Percentiles rank a stretch among this genome's conserved stretches.
Evolutionary conservation across 2,329 filamentous ascomycete genomes (phyloP).

Genomic region (Emericellopsis cladophorae): DNA sequence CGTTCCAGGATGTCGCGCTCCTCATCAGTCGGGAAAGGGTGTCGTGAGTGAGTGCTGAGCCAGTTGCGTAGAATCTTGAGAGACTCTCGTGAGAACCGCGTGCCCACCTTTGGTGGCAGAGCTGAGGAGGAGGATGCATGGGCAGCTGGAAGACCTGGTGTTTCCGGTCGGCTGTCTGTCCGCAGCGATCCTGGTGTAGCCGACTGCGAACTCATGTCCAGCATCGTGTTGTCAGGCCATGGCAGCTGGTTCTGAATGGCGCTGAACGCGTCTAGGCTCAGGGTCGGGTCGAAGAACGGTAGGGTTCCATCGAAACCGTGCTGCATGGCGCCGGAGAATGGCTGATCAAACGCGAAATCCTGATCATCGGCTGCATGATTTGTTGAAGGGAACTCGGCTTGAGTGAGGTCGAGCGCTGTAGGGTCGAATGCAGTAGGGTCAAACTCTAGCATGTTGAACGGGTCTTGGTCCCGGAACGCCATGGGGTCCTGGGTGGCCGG

Average conservation of each 20-base stretch:
- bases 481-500: too few relatives aligned
- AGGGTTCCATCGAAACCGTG: too few relatives aligned
- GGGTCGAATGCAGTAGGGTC: too few relatives aligned
- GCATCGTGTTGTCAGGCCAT: neutral
- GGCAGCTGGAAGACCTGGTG: neutral
- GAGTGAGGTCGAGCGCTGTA: too few relatives aligned
- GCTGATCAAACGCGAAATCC: too few relatives aligned
- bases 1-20: slow-evolving; percentile 65
- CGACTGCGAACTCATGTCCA: neutral
- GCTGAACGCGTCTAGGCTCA: too few relatives aligned
- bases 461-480: too few relatives aligned
- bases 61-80: slow-evolving; percentile 68
- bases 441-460: too few relatives aligned
- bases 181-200: neutral
- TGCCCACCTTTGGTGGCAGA: slow-evolving; percentile 3
- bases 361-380: too few relatives aligned
- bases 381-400: too few relatives aligned
- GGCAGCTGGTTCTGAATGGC: too few relatives aligned
- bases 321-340: neutral
- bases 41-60: slow-evolving; percentile 59
- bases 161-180: slow-evolving; percentile 1
- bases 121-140: neutral
- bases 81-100: slow-evolving; percentile 52
- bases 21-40: slow-evolving; percentile 73
- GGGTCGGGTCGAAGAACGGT: neutral